These are phyloP conservation scores for Xylaria intraflava DNA, from an alignment of 495 filamentous ascomycete species.

Conservation along the genomic window DNA sequence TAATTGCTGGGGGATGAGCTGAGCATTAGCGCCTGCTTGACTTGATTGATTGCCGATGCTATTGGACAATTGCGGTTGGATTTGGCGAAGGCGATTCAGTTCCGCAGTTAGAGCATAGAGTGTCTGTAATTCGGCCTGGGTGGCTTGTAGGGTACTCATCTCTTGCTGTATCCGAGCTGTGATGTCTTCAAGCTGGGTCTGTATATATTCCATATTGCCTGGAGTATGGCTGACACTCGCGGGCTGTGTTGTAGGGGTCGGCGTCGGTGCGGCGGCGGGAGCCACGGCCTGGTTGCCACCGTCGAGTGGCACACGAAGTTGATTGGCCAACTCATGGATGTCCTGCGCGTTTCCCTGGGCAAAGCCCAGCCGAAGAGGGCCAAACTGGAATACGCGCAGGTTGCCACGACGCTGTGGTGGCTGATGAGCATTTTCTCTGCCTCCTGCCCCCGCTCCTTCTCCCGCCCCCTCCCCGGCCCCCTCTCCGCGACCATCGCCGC, in stretches of 20 bases:
- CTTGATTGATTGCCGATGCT: constrained; percentile 13
- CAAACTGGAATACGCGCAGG: constrained; percentile 50
- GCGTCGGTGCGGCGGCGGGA: constrained; percentile 22
- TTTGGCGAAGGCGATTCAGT: constrained; percentile 31
- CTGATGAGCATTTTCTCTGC: constrained; percentile 17
- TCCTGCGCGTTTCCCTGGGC: constrained; percentile 44
- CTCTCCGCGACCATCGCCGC: not conserved
- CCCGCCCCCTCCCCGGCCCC: not conserved
- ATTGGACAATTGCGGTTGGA: constrained; percentile 24
- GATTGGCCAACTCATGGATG: constrained; percentile 41
- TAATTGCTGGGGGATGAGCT: constrained; percentile 13
- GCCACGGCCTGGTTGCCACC: constrained; percentile 14
- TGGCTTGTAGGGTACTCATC: constrained; percentile 24
- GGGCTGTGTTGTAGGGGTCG: constrained; percentile 16
- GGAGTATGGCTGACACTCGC: constrained; percentile 9
- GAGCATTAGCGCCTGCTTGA: constrained; percentile 15
- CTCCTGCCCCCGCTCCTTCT: not conserved
- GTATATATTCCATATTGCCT: constrained; percentile 33
- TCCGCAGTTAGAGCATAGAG: constrained; percentile 44
- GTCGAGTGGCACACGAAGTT: constrained; percentile 29
- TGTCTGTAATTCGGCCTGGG: constrained; percentile 51
- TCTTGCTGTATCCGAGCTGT: constrained; percentile 63
- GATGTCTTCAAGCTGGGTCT: constrained; percentile 53
- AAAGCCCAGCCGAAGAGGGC: constrained; percentile 52
- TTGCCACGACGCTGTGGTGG: constrained; percentile 21